Evolutionary conservation across 2,329 filamentous ascomycete species (phyloP).

Genomic region (Cryoendolithus antarcticus): DNA sequence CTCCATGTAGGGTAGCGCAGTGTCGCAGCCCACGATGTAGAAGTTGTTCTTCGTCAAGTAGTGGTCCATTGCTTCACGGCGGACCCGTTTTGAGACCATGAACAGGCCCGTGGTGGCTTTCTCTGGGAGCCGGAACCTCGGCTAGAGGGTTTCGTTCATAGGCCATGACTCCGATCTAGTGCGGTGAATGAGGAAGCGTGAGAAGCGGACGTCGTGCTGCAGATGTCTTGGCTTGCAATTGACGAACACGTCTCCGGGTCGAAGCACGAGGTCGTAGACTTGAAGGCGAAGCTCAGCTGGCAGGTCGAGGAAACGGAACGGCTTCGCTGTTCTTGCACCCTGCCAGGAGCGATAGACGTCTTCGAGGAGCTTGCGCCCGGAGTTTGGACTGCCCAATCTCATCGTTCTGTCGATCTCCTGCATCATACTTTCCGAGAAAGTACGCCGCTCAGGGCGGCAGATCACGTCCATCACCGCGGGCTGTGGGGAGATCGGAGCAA

Average conservation of each 20-base stretch:
- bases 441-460: too few relatives aligned
- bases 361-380: too few relatives aligned
- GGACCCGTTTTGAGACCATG: constrained; percentile 24
- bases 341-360: too few relatives aligned
- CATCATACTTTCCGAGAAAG: too few relatives aligned
- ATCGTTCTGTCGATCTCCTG: too few relatives aligned
- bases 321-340: too few relatives aligned
- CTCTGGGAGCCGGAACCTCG: neutral
- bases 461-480: too few relatives aligned
- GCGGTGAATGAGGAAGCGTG: neutral
- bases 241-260: constrained; percentile 3
- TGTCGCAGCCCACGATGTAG: constrained; percentile 4
- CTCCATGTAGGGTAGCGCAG: constrained; percentile 4
- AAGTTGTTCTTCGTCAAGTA: constrained; percentile 5
- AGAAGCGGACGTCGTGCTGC: constrained; percentile 5
- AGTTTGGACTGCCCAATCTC: too few relatives aligned
- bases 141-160: neutral
- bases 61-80: constrained; percentile 14
- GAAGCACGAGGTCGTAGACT: constrained; percentile 3
- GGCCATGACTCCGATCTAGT: neutral
- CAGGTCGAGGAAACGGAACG: neutral
- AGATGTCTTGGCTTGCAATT: constrained; percentile 1
- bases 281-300: constrained; percentile 2
- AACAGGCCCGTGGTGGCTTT: constrained; percentile 8
- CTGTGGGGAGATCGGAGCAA: too few relatives aligned